Percentiles rank a stretch among this genome's conserved stretches.
phyloP scores from a whole-genome alignment of 2,329 filamentous ascomycete genomes.

The Ilyonectria mors-panacis region DNA sequence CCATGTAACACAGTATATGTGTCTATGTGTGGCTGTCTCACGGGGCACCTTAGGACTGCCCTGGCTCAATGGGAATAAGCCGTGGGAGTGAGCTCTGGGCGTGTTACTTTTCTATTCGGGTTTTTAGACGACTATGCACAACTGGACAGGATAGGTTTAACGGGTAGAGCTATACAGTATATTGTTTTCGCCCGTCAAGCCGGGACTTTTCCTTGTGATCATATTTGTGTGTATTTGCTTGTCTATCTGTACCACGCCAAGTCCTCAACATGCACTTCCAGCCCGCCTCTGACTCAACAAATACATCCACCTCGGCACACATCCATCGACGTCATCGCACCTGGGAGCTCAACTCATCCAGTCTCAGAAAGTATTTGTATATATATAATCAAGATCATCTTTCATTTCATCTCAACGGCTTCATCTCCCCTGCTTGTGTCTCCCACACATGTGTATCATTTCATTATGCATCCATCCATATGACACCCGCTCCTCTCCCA shows the following conservation, averaged over 20 bases:
- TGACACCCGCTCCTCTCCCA: neutral
- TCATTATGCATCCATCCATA: constrained; percentile 27
- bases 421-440: constrained; percentile 4
- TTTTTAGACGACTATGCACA: neutral
- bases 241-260: constrained; percentile 2
- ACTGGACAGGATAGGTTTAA: neutral
- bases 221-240: neutral
- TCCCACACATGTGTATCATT: constrained; percentile 18
- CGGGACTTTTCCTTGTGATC: neutral
- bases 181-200: constrained; percentile 5
- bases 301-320: neutral
- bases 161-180: constrained; percentile 4
- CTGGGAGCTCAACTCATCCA: neutral
- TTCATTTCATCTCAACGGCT: constrained; percentile 11
- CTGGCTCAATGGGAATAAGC: neutral
- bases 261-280: constrained; percentile 11
- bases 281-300: constrained; percentile 2
- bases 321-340: neutral
- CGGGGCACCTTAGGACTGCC: neutral
- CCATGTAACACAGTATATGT: neutral
- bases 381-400: constrained; percentile 14
- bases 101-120: neutral
- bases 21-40: neutral
- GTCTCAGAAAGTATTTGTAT: neutral
- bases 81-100: neutral